These are phyloP conservation scores for Solanum raphanifolium DNA, from an alignment of 257 asterid species.

Conservation along the genomic window DNA sequence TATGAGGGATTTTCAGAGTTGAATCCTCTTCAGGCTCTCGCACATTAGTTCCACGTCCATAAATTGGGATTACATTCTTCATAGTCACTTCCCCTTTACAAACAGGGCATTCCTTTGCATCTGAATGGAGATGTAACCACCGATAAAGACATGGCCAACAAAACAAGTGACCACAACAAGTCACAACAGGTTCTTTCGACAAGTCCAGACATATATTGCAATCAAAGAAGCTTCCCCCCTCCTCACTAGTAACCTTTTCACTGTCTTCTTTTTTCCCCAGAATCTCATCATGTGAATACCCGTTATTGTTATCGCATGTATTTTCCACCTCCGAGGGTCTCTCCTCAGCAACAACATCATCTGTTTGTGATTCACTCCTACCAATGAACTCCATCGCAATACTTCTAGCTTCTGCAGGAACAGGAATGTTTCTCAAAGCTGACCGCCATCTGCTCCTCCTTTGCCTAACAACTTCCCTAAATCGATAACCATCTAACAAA, in stretches of 20 bases:
- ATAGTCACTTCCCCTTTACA: slow-evolving; percentile 89
- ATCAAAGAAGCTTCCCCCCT: slow-evolving; percentile 74
- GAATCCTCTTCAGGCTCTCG: slow-evolving; percentile 40
- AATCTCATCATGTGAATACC: slow-evolving; percentile 30
- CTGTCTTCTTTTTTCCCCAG: slow-evolving; percentile 50
- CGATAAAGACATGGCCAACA: slow-evolving; percentile 97
- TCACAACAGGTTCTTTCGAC: slow-evolving; percentile 89
- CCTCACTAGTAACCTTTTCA: slow-evolving; percentile 46
- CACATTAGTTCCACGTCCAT: slow-evolving; percentile 53
- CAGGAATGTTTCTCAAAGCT: slow-evolving; percentile 50
- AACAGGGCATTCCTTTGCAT: slow-evolving; percentile 89
- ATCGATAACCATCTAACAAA: slow-evolving; percentile 30
- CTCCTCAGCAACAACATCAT: slow-evolving; percentile 58
- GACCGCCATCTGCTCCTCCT: slow-evolving; percentile 66
- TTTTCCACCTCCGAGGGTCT: slow-evolving; percentile 30
- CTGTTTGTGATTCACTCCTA: slow-evolving; percentile 41
- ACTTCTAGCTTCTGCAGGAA: slow-evolving; percentile 53
- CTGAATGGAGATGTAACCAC: slow-evolving; percentile 84
- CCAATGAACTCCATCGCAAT: slow-evolving; percentile 55
- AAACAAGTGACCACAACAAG: slow-evolving; percentile 94
- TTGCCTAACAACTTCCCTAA: slow-evolving; percentile 49
- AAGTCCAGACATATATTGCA: slow-evolving; percentile 92
- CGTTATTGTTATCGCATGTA: slow-evolving; percentile 40
- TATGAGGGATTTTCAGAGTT: slow-evolving; percentile 38
- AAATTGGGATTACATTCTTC: slow-evolving; percentile 73